These are phyloP conservation scores for Globisporangium spiculum DNA, from an alignment of 352 stramenopile genomes.

Conservation along the genomic window DNA sequence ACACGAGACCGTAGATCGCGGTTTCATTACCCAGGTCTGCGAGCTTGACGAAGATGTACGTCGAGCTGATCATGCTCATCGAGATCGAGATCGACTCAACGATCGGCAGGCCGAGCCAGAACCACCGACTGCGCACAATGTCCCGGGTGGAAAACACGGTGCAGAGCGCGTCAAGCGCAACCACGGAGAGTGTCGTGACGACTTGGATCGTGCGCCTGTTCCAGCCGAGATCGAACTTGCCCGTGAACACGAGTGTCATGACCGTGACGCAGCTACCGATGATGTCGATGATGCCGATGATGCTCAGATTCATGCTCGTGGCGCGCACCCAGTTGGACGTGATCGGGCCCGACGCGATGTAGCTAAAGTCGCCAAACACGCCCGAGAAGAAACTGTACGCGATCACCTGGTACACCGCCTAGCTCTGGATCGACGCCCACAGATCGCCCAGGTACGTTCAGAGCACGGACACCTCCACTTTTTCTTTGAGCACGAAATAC, in stretches of 20 bases:
- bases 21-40: background rate
- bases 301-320: slow-evolving; percentile 18
- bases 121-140: background rate
- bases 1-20: background rate
- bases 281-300: background rate
- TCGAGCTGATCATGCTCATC: background rate
- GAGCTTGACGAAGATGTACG: background rate
- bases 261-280: background rate
- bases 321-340: no score
- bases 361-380: no score
- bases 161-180: background rate
- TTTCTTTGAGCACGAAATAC: no score
- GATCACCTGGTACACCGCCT: no score
- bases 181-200: background rate
- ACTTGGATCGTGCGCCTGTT: no score
- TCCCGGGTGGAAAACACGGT: background rate
- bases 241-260: no score
- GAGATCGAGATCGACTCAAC: background rate
- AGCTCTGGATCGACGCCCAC: no score
- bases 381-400: no score
- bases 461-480: no score
- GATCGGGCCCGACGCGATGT: no score
- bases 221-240: no score
- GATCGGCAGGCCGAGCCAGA: background rate
- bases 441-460: no score